phyloP scores from a whole-genome alignment of 2,329 filamentous ascomycete genomes.

The Monilinia aucupariae region DNA sequence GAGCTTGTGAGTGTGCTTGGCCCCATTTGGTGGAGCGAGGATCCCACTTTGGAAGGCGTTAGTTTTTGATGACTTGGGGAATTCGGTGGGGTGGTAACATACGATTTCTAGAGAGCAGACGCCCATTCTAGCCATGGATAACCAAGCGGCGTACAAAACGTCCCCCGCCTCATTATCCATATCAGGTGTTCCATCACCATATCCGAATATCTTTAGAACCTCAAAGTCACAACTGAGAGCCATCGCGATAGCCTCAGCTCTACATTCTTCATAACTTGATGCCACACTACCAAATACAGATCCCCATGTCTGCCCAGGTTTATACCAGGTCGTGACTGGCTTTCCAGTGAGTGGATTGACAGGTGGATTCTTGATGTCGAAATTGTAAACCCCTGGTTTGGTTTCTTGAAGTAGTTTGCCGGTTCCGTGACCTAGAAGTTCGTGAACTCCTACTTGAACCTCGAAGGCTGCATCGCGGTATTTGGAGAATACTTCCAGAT shows the following conservation, averaged over 20 bases:
- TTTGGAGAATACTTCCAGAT: constrained; percentile 72
- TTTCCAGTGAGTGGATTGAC: constrained; percentile 73
- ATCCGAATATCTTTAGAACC: constrained; percentile 86
- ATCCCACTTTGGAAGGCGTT: constrained; percentile 57
- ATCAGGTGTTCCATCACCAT: constrained; percentile 69
- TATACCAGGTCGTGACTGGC: constrained; percentile 82
- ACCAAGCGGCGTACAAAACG: constrained; percentile 80
- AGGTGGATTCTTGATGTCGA: constrained; percentile 76
- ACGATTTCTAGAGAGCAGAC: constrained; percentile 75
- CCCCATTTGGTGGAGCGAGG: constrained; percentile 88
- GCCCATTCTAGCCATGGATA: constrained; percentile 92
- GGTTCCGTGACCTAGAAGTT: constrained; percentile 82
- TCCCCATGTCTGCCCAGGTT: constrained; percentile 91
- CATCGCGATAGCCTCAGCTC: constrained; percentile 93
- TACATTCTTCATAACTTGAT: constrained; percentile 88
- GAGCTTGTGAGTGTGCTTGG: constrained; percentile 84
- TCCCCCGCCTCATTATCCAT: constrained; percentile 75
- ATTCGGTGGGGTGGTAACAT: not conserved
- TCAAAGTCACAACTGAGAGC: constrained; percentile 81
- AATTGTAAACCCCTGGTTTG: constrained; percentile 75
- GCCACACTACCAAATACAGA: constrained; percentile 85
- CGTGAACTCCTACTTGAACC: constrained; percentile 91
- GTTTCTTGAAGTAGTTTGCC: constrained; percentile 93
- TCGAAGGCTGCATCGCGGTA: constrained; percentile 87
- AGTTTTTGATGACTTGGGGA: not conserved